A percentile compares a stretch with the other conserved stretches of the same genome.
Evolutionary conservation across 2,329 filamentous ascomycete species (phyloP).

Genomic region (Samsoniella hepiali): DNA sequence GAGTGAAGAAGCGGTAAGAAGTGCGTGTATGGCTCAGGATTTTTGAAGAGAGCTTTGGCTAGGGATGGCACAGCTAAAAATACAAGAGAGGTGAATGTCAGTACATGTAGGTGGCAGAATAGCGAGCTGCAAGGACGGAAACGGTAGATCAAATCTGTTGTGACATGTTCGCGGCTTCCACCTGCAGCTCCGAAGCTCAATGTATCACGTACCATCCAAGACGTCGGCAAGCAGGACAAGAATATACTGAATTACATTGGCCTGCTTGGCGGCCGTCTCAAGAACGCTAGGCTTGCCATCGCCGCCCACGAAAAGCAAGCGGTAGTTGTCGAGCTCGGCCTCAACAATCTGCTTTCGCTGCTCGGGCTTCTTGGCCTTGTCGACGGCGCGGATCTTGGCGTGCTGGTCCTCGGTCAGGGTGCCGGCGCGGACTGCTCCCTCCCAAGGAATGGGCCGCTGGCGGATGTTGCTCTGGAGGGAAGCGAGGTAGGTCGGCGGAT

Average conservation of each 20-base stretch:
- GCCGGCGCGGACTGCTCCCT: conserved; percentile 88
- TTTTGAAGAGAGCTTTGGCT: conserved; percentile 70
- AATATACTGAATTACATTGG: conserved; percentile 92
- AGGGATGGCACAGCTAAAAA: conserved; percentile 72
- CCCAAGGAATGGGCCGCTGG: conserved; percentile 93
- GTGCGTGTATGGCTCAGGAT: conserved; percentile 75
- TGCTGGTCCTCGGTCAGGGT: conserved; percentile 93
- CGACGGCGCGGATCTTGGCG: conserved; percentile 92
- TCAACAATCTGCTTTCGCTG: conserved; percentile 81
- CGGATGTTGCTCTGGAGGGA: conserved; percentile 97
- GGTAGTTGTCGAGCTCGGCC: conserved; percentile 74
- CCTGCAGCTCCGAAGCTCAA: neutral
- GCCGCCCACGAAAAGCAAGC: conserved; percentile 73
- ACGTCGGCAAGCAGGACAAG: conserved; percentile 85
- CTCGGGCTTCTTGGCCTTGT: conserved; percentile 86
- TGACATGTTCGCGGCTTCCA: conserved; percentile 14
- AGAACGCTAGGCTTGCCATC: conserved; percentile 69
- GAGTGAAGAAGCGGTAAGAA: conserved; percentile 83
- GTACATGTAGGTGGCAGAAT: conserved; percentile 12
- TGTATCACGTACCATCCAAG: conserved; percentile 65
- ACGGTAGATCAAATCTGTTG: neutral
- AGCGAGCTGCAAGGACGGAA: conserved; percentile 12
- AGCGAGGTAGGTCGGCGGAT: conserved; percentile 79
- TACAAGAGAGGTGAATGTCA: conserved; percentile 22
- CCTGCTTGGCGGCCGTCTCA: conserved; percentile 78